Conservation (phyloP, 2,329 filamentous ascomycete genomes). For the Paraconiothyrium sp. region DNA sequence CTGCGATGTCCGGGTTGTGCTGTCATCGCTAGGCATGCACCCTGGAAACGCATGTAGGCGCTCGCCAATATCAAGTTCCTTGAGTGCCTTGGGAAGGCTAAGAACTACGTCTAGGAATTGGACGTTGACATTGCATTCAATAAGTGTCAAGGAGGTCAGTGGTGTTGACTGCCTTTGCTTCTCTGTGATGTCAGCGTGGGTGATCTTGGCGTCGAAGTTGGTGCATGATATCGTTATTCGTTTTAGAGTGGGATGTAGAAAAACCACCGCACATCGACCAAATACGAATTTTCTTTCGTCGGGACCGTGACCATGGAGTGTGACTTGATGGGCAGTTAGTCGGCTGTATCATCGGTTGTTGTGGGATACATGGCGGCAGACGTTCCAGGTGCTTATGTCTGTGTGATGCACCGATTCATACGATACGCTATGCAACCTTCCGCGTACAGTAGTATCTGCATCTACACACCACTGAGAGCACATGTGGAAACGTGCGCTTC, state of each 20-base stretch:
- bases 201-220: conserved; percentile 37
- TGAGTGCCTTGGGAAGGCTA: conserved; percentile 43
- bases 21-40: conserved; percentile 30
- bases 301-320: conserved; percentile 43
- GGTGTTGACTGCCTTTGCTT: conserved; percentile 37
- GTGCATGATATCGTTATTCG: conserved; percentile 45
- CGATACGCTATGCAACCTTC: not conserved
- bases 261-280: conserved; percentile 37
- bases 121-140: conserved; percentile 49
- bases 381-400: not conserved
- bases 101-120: conserved; percentile 38
- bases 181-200: conserved; percentile 22
- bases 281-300: conserved; percentile 40
- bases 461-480: not conserved
- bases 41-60: conserved; percentile 40
- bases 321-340: conserved; percentile 35
- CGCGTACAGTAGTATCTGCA: not conserved
- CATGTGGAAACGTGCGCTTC: not conserved
- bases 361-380: not conserved
- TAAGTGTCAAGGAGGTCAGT: conserved; percentile 43
- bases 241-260: conserved; percentile 44
- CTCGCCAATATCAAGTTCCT: conserved; percentile 45
- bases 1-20: conserved; percentile 31
- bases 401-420: not conserved
- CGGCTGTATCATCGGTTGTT: not conserved